These are phyloP conservation scores for Gymnopus androsaceus DNA, from an alignment of 1,284 basidiomycete species.

Conservation along the genomic window DNA sequence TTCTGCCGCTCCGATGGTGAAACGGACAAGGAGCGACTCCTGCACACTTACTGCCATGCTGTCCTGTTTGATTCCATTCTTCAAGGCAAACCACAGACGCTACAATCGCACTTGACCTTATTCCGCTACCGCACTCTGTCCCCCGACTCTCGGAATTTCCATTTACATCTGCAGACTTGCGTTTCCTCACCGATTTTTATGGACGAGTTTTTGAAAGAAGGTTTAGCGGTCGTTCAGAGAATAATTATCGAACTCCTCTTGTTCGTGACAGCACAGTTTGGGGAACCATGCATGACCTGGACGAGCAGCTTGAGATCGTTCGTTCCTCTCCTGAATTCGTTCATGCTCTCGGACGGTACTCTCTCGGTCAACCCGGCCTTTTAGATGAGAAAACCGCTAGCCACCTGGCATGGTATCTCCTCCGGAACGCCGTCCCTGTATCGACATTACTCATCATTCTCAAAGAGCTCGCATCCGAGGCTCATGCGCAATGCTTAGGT, in stretches of 20 bases:
- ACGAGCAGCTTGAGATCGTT: conserved; percentile 51
- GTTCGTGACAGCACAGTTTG: conserved; percentile 69
- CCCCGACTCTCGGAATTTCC: conserved; percentile 58
- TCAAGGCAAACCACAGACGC: conserved; percentile 81
- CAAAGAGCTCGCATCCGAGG: conserved; percentile 58
- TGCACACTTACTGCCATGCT: conserved; percentile 77
- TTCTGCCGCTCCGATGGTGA: conserved; percentile 64
- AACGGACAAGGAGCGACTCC: conserved; percentile 58
- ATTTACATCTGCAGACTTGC: conserved; percentile 69
- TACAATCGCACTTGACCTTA: conserved; percentile 74
- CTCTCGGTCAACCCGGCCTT: conserved; percentile 41
- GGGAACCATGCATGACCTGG: conserved; percentile 61
- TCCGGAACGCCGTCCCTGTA: conserved; percentile 66
- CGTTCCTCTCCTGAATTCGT: conserved; percentile 48
- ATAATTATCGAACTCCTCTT: conserved; percentile 63
- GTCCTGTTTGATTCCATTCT: conserved; percentile 85
- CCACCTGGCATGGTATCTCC: conserved; percentile 58
- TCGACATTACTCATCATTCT: conserved; percentile 62
- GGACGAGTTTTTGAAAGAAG: conserved; percentile 67
- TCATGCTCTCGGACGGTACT: conserved; percentile 53
- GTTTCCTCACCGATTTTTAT: conserved; percentile 74
- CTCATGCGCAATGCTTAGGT: conserved; percentile 54
- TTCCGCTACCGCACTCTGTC: conserved; percentile 66
- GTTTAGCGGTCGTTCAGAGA: conserved; percentile 66
- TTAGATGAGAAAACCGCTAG: conserved; percentile 21